A percentile compares a stretch with the other conserved stretches of the same genome.
These are phyloP conservation scores for Stephania cephalantha DNA, from an alignment of 164 flowering plant species.

Conservation along the genomic window DNA sequence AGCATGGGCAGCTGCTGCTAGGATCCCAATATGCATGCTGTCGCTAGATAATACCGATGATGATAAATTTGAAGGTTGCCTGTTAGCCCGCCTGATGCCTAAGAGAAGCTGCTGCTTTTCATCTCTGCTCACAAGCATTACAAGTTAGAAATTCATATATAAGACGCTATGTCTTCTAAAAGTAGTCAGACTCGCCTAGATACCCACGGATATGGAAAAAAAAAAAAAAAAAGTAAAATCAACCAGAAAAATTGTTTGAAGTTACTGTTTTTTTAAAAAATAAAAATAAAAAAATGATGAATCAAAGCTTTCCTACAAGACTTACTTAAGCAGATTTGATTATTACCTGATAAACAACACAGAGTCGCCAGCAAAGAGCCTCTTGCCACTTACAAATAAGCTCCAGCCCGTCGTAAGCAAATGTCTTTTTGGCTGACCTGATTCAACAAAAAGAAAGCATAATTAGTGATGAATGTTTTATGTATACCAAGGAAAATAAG, in stretches of 20 bases:
- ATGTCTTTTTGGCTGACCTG: conserved; percentile 97
- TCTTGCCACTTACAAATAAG: conserved; percentile 90
- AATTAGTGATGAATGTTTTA: background rate
- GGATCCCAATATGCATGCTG: conserved; percentile 98
- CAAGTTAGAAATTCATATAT: background rate
- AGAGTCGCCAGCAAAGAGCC: conserved; percentile 95
- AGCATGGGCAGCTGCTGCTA: conserved; percentile 99
- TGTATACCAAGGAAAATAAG: background rate
- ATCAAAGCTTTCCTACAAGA: background rate
- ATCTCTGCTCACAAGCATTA: conserved; percentile 46
- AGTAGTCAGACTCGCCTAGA: background rate
- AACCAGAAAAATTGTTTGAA: too few relatives aligned
- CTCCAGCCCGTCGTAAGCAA: conserved; percentile 99
- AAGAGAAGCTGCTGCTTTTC: conserved; percentile 89
- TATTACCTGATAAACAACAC: conserved; percentile 88
- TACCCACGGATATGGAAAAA: too few relatives aligned
- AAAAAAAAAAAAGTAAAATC: too few relatives aligned
- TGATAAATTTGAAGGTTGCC: conserved; percentile 77
- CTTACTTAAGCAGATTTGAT: background rate
- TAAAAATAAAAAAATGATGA: background rate
- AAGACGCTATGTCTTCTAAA: background rate
- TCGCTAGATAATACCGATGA: conserved; percentile 97
- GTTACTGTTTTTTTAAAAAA: too few relatives aligned
- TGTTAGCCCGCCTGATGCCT: conserved; percentile 87
- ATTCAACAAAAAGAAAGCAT: background rate